These are phyloP conservation scores for Emmonsiellopsis sp. DNA, from an alignment of 2,329 filamentous ascomycete species.

Conservation along the genomic window DNA sequence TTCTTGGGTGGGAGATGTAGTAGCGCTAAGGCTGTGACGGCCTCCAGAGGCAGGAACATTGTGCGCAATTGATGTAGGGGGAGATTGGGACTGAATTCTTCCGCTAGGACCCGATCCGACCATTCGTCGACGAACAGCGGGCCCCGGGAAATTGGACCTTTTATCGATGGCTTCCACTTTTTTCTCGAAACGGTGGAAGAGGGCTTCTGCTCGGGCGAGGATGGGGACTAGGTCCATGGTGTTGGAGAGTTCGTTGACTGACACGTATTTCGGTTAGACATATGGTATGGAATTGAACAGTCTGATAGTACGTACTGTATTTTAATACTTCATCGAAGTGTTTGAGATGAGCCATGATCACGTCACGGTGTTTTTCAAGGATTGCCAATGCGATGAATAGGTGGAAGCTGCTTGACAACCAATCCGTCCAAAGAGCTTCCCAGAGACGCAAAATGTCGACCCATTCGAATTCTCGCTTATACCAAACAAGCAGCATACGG, in stretches of 20 bases:
- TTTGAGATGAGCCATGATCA: conserved; percentile 89
- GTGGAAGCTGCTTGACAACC: conserved; percentile 79
- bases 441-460: conserved; percentile 76
- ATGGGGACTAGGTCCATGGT: conserved; percentile 86
- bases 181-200: conserved; percentile 81
- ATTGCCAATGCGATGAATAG: conserved; percentile 91
- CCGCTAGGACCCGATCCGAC: not conserved
- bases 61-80: conserved; percentile 5
- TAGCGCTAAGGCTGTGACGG: not conserved
- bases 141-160: conserved; percentile 71
- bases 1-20: conserved; percentile 16
- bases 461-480: conserved; percentile 95
- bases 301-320: conserved; percentile 58
- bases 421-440: conserved; percentile 94
- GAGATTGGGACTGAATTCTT: not conserved
- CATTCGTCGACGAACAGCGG: conserved; percentile 23
- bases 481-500: conserved; percentile 97
- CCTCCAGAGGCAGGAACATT: not conserved
- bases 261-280: conserved; percentile 8
- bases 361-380: conserved; percentile 87
- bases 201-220: conserved; percentile 74
- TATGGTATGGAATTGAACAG: not conserved
- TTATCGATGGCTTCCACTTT: conserved; percentile 88
- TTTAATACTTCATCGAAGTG: conserved; percentile 97
- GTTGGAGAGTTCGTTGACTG: conserved; percentile 84